A percentile compares a stretch with the other conserved stretches of the same genome.
Conservation (phyloP, 2,329 filamentous ascomycete species). For the Pseudogymnoascus sp. region DNA sequence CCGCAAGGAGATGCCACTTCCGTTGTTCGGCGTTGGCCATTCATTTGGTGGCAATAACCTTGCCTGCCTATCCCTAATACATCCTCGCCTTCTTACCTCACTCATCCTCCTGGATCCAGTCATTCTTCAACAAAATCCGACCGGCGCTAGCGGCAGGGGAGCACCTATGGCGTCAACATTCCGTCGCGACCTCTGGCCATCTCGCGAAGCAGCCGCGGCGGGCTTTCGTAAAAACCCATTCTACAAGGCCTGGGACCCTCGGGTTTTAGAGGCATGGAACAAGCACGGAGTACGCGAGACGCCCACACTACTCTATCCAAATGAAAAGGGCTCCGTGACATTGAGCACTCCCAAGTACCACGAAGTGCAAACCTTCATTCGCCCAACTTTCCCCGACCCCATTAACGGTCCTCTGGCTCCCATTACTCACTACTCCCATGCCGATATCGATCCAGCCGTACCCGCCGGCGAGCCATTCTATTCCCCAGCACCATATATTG, state of each 20-base stretch:
- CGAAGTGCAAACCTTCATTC: conserved; percentile 73
- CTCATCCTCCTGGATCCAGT: conserved; percentile 82
- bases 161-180: conserved; percentile 57
- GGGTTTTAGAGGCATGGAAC: conserved; percentile 71
- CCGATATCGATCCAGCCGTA: conserved; percentile 22
- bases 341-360: conserved; percentile 80
- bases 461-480: conserved; percentile 50
- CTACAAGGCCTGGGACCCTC: conserved; percentile 74
- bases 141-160: conserved; percentile 33
- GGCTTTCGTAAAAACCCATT: conserved; percentile 65
- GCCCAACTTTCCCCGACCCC: conserved; percentile 45
- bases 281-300: conserved; percentile 67
- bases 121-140: conserved; percentile 48
- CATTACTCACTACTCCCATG: conserved; percentile 35
- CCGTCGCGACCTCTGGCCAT: conserved; percentile 78
- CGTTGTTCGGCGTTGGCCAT: conserved; percentile 79
- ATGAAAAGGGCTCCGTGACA: conserved; percentile 49
- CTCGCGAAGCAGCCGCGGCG: conserved; percentile 58
- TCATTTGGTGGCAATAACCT: conserved; percentile 79
- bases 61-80: conserved; percentile 63
- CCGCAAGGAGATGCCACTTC: conserved; percentile 67
- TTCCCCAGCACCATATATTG: conserved; percentile 54
- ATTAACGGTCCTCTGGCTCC: conserved; percentile 27
- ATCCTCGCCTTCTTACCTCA: conserved; percentile 72
- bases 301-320: conserved; percentile 55